Conservation (phyloP, 495 filamentous ascomycete species). For the Poronia punctata region DNA sequence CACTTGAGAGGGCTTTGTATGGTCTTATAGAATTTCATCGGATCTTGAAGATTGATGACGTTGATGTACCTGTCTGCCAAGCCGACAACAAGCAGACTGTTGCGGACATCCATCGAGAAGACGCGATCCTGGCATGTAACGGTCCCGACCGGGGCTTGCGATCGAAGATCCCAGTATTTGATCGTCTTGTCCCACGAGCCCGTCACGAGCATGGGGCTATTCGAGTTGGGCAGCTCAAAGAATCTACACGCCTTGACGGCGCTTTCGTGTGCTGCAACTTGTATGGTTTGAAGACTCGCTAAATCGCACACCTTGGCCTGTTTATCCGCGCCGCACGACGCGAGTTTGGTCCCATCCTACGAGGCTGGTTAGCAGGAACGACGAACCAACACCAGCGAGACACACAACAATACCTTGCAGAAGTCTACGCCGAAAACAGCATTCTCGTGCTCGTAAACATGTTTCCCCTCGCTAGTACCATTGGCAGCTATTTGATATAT, state of each 20-base stretch:
- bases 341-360: conserved; percentile 55
- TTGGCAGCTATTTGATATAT: conserved; percentile 78
- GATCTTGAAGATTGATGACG: conserved; percentile 68
- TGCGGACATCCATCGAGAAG: conserved; percentile 78
- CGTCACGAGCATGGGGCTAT: conserved; percentile 61
- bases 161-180: conserved; percentile 83
- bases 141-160: conserved; percentile 51
- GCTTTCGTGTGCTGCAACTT: conserved; percentile 66
- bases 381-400: not conserved
- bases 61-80: conserved; percentile 88
- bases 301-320: conserved; percentile 70
- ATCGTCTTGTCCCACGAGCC: conserved; percentile 88
- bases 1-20: conserved; percentile 78
- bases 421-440: conserved; percentile 76
- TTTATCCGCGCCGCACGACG: conserved; percentile 71
- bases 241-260: conserved; percentile 68
- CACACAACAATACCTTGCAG: conserved; percentile 56
- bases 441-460: conserved; percentile 67
- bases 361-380: conserved; percentile 7
- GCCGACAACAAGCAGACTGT: conserved; percentile 70
- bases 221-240: conserved; percentile 49
- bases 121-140: conserved; percentile 71
- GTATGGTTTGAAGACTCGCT: conserved; percentile 43
- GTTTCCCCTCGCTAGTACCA: conserved; percentile 68
- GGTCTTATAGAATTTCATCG: conserved; percentile 71